Evolutionary conservation across 2,329 filamentous ascomycete genomes (phyloP).

Genomic region (Tolypocladium endophyticum): DNA sequence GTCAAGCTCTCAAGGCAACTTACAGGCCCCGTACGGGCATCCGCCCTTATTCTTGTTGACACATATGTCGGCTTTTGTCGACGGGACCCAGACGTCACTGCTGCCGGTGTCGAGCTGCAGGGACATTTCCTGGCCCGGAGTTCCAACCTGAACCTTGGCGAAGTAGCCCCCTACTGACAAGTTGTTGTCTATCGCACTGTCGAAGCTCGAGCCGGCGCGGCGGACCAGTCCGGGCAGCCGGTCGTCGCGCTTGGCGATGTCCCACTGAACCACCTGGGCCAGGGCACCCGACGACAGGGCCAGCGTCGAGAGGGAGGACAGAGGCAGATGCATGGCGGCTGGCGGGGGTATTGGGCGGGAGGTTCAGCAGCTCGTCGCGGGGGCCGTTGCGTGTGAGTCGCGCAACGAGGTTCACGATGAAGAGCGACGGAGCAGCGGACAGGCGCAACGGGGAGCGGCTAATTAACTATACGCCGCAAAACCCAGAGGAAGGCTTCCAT

Average conservation of each 20-base stretch:
- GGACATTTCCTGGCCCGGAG: conserved; percentile 43
- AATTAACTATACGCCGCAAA: not conserved
- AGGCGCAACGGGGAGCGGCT: not conserved
- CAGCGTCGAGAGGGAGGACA: conserved; percentile 1
- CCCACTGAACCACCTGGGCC: conserved; percentile 34
- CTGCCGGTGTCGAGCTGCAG: conserved; percentile 56
- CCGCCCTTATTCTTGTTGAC: conserved; percentile 13
- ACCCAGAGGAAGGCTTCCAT: not conserved
- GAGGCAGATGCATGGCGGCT: not conserved
- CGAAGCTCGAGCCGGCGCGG: conserved; percentile 27
- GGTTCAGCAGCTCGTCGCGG: not conserved
- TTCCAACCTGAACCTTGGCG: conserved; percentile 45
- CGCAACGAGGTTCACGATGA: not conserved
- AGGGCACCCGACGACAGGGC: conserved; percentile 6
- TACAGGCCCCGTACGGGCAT: conserved; percentile 37
- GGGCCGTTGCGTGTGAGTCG: not conserved
- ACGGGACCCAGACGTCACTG: conserved; percentile 53
- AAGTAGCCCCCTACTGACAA: conserved; percentile 40
- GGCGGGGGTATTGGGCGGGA: not conserved
- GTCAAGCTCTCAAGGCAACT: conserved; percentile 11
- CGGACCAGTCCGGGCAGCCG: conserved; percentile 18
- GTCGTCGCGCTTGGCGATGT: conserved; percentile 28
- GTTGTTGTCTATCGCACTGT: conserved; percentile 34
- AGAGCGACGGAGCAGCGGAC: not conserved
- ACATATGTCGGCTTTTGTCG: conserved; percentile 28